Conservation (phyloP, 2,329 filamentous ascomycete species). For the Fusarium sp. region DNA sequence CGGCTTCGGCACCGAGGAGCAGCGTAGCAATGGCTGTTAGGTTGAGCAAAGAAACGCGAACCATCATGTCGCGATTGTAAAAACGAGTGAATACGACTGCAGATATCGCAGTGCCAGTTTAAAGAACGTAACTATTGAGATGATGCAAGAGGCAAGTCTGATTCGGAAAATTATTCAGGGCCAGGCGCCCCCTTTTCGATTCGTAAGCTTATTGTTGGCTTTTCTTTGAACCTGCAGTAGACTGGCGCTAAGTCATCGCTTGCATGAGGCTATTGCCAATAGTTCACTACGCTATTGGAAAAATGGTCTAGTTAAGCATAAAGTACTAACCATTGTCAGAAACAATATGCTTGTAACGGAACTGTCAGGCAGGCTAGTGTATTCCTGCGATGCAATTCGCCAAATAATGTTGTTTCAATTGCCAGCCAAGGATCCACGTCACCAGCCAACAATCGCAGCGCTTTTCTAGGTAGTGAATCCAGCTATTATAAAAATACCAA, state of each 20-base stretch:
- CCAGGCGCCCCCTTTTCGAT: no score
- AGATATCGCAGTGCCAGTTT: background rate
- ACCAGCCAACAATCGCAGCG: accelerated
- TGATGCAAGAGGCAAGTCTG: background rate
- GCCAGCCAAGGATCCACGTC: background rate
- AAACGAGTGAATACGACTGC: background rate
- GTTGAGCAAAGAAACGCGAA: background rate
- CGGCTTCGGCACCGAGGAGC: background rate
- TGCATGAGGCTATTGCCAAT: background rate
- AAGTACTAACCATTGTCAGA: background rate
- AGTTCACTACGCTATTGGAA: background rate
- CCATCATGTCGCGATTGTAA: background rate
- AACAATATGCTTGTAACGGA: background rate
- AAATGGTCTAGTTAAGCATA: background rate
- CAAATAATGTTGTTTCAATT: background rate
- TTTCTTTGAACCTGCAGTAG: background rate
- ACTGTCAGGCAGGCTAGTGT: accelerated
- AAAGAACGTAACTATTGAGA: background rate
- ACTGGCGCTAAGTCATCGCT: background rate
- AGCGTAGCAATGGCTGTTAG: background rate
- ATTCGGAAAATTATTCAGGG: no score
- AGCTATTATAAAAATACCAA: accelerated
- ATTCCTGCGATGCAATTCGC: background rate
- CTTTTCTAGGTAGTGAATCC: no score
- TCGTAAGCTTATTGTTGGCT: no score